Conservation (phyloP, 2,329 filamentous ascomycete species). For the Penicillium sp. region DNA sequence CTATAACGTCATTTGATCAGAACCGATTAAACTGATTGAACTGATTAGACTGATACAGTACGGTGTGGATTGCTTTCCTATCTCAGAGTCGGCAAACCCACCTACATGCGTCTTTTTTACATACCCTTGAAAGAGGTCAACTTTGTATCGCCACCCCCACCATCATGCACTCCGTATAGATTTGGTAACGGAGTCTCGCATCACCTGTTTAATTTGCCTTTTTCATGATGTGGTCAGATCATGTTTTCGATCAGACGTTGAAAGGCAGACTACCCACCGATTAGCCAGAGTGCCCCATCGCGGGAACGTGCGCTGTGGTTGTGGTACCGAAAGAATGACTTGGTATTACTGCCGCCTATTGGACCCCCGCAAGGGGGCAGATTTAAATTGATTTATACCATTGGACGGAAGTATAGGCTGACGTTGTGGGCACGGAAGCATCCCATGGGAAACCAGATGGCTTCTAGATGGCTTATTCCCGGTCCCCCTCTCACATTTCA, state of each 20-base stretch:
- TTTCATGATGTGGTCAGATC: constrained; percentile 2
- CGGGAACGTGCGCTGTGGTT: not conserved
- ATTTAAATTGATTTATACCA: not conserved
- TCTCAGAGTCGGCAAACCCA: not conserved
- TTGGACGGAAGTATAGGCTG: not conserved
- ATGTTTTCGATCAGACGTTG: constrained; percentile 3
- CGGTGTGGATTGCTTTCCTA: not conserved
- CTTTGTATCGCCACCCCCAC: constrained; percentile 14
- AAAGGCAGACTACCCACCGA: not conserved
- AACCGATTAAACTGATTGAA: not conserved
- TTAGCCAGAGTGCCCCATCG: not conserved
- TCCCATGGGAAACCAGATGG: not conserved
- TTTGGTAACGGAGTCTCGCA: not conserved
- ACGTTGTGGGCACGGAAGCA: not conserved
- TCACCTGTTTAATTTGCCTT: not conserved
- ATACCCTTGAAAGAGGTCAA: not conserved
- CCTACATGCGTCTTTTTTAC: not conserved
- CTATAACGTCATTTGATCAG: not conserved
- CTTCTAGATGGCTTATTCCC: not conserved
- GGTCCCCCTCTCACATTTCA: not conserved
- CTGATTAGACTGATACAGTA: not conserved
- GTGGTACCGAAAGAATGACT: not conserved
- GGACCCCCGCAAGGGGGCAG: not conserved
- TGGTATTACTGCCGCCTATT: not conserved
- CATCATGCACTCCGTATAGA: constrained; percentile 2